Conservation (phyloP, 2,329 filamentous ascomycete species). For the Fusarium floridanum region DNA sequence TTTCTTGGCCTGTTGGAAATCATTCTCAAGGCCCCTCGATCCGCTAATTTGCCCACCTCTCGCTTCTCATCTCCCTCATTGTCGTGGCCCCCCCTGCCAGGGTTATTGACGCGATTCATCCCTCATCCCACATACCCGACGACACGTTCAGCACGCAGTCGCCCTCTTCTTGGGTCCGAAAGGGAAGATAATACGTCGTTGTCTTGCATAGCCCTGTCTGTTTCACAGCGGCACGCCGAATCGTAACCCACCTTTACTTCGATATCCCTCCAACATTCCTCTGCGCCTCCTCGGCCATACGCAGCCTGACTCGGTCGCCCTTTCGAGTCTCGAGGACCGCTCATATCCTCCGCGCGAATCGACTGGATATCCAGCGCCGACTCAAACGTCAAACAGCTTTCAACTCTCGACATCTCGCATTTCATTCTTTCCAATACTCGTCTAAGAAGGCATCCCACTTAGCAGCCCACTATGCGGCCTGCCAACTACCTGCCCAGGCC, state of each 20-base stretch:
- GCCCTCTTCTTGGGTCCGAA: slow-evolving; percentile 1
- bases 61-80: slow-evolving; percentile 26
- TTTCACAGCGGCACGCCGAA: slow-evolving; percentile 20
- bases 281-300: slow-evolving; percentile 14
- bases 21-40: slow-evolving; percentile 1
- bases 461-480: slow-evolving; percentile 45
- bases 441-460: slow-evolving; percentile 3
- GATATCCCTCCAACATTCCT: slow-evolving; percentile 34
- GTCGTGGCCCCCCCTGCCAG: slow-evolving; percentile 32
- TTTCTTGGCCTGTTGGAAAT: slow-evolving; percentile 3
- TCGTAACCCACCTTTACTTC: slow-evolving; percentile 9
- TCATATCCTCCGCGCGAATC: neutral
- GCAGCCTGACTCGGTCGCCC: slow-evolving; percentile 20
- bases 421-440: slow-evolving; percentile 15
- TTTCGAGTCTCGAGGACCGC: slow-evolving; percentile 2
- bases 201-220: slow-evolving; percentile 17
- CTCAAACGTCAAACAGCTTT: neutral
- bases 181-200: slow-evolving; percentile 7
- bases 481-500: slow-evolving; percentile 44
- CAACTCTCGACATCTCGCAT: slow-evolving; percentile 1
- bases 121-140: slow-evolving; percentile 23
- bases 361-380: neutral
- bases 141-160: slow-evolving; percentile 4
- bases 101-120: slow-evolving; percentile 31
- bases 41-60: slow-evolving; percentile 35